phyloP scores from a whole-genome alignment of 1,284 basidiomycete species.

The Leccinum ponderosum region DNA sequence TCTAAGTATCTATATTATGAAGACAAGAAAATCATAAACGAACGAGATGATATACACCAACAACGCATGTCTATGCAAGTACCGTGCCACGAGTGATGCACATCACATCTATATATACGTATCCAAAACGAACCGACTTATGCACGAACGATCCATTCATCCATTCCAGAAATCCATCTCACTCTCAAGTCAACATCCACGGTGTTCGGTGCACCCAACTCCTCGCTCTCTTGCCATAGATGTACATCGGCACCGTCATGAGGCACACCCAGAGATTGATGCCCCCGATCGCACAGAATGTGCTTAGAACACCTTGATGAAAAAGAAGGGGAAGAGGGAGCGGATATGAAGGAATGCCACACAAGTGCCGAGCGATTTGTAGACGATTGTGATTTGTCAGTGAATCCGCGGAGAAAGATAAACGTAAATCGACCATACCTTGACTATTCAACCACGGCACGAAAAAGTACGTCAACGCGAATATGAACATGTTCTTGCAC shows the following conservation, averaged over 20 bases:
- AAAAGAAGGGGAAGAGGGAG: background rate
- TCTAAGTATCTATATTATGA: too few species aligned
- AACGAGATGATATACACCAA: background rate
- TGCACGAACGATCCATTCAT: background rate
- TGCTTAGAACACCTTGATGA: background rate
- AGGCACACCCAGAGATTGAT: background rate
- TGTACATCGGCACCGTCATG: constrained; percentile 2
- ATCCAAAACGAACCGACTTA: background rate
- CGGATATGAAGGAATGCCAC: background rate
- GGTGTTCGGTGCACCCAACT: constrained; percentile 2
- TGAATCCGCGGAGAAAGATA: background rate
- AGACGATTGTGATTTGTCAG: too few species aligned
- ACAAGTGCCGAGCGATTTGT: too few species aligned
- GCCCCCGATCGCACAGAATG: background rate
- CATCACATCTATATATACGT: background rate
- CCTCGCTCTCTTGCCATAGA: constrained; percentile 1
- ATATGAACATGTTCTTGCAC: background rate
- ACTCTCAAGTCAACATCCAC: background rate
- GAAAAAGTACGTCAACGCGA: background rate
- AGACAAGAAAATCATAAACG: too few species aligned
- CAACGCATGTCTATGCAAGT: background rate
- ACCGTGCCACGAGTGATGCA: background rate
- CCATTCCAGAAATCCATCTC: background rate
- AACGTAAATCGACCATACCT: background rate
- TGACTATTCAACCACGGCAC: background rate